These are phyloP conservation scores for Penicillium egyptiacum DNA, from an alignment of 495 filamentous ascomycete genomes.

Conservation along the genomic window DNA sequence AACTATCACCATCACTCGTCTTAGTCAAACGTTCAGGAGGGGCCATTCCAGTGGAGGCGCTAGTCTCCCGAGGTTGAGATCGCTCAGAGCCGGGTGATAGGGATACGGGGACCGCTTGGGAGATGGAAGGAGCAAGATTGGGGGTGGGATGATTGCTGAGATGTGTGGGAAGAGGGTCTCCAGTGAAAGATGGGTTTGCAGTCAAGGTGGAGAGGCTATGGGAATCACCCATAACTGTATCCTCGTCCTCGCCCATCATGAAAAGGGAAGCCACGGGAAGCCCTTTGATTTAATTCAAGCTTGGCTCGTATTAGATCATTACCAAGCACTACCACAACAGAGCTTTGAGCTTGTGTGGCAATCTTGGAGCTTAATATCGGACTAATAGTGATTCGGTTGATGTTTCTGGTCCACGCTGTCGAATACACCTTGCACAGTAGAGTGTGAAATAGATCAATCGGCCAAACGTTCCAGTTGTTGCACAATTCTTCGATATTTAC, in stretches of 20 bases:
- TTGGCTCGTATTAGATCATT: conserved; percentile 28
- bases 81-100: conserved; percentile 19
- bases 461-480: conserved; percentile 1
- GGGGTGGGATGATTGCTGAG: conserved; percentile 24
- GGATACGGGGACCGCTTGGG: conserved; percentile 5
- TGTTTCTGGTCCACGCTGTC: background rate
- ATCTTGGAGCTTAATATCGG: background rate
- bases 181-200: conserved; percentile 20
- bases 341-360: background rate
- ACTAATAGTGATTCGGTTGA: background rate
- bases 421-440: background rate
- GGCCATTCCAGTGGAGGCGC: conserved; percentile 8
- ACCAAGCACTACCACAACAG: background rate
- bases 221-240: conserved; percentile 43
- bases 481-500: background rate
- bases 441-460: background rate
- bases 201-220: conserved; percentile 21
- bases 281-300: conserved; percentile 3
- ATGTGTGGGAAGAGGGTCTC: conserved; percentile 16
- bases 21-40: conserved; percentile 26
- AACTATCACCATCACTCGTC: conserved; percentile 28
- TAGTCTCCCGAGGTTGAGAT: conserved; percentile 9
- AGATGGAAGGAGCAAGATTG: conserved; percentile 32
- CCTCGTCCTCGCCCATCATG: conserved; percentile 41
- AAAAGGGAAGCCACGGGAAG: background rate